Percentiles rank a stretch among this genome's conserved stretches.
Conservation (phyloP, 257 asterid species). For the Primulina tabacum region DNA sequence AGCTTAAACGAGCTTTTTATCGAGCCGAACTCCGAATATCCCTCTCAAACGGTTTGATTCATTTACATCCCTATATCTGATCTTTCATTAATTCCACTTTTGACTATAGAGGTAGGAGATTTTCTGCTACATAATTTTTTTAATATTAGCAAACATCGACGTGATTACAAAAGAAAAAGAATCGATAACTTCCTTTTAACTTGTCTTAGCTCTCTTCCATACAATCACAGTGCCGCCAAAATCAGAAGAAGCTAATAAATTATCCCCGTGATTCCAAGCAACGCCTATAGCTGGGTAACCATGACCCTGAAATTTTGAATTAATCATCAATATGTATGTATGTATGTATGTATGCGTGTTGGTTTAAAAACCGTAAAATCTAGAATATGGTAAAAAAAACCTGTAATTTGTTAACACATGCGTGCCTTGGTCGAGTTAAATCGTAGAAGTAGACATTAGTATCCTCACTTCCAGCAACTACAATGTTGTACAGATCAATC, state of each 20-base stretch:
- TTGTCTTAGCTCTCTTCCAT: conserved; percentile 88
- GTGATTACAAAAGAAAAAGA: background rate
- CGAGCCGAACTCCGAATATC: too few species aligned
- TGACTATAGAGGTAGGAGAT: background rate
- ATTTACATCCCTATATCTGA: too few species aligned
- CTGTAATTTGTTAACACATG: conserved; percentile 98
- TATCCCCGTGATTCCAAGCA: conserved; percentile 98
- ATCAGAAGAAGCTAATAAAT: conserved; percentile 90
- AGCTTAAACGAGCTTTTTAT: too few species aligned
- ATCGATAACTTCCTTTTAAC: conserved; percentile 23
- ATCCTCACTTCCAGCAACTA: conserved; percentile 99
- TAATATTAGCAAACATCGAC: background rate
- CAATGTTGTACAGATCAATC: conserved; percentile 24
- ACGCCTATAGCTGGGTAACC: conserved; percentile 88
- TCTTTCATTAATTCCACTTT: background rate
- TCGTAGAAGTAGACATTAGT: conserved; percentile 91
- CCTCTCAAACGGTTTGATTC: too few species aligned
- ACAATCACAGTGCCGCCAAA: conserved; percentile 96
- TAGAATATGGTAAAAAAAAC: conserved; percentile 31
- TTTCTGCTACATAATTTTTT: background rate
- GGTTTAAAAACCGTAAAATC: background rate
- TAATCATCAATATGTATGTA: background rate
- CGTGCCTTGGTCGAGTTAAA: conserved; percentile 78
- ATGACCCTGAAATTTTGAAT: conserved; percentile 64
- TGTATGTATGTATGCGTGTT: background rate